A percentile compares a stretch with the other conserved stretches of the same genome.
Conservation (phyloP, 192 early-diverging fungal species). For the Jimgerdemannia lactiflua region DNA sequence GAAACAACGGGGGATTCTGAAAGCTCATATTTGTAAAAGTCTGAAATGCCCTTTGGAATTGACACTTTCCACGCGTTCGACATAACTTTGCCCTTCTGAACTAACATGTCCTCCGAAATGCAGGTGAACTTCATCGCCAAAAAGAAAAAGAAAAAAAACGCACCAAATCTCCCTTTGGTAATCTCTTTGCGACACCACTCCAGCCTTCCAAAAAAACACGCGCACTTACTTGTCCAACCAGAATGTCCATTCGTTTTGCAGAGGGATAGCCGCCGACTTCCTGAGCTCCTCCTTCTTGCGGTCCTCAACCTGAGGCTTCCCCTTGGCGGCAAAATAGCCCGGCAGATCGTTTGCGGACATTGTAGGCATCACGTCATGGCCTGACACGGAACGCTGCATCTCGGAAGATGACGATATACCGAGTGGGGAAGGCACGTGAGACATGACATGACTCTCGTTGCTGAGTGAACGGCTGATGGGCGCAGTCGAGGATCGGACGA, state of each 20-base stretch:
- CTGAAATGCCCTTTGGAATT: too few relatives aligned
- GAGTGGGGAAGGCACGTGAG: neutral
- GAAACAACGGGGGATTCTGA: too few relatives aligned
- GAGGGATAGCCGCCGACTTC: conserved; percentile 6
- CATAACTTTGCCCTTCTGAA: too few relatives aligned
- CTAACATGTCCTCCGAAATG: too few relatives aligned
- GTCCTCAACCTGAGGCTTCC: conserved; percentile 10
- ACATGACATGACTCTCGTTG: neutral
- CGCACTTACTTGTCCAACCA: conserved; percentile 25
- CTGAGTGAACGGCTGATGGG: neutral
- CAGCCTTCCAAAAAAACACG: too few relatives aligned
- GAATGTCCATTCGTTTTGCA: conserved; percentile 24
- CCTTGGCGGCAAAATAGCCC: conserved; percentile 16
- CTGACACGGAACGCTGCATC: neutral
- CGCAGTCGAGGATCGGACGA: conserved; percentile 1
- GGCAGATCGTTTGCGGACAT: conserved; percentile 3
- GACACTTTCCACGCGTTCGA: too few relatives aligned
- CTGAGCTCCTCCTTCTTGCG: conserved; percentile 6
- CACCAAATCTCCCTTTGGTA: too few relatives aligned
- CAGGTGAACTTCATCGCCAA: too few relatives aligned
- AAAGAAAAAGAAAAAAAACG: too few relatives aligned
- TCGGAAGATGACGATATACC: neutral
- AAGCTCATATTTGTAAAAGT: too few relatives aligned
- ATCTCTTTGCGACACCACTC: too few relatives aligned
- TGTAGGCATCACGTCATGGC: neutral